phyloP scores from a whole-genome alignment of 2,329 filamentous ascomycete genomes.

The Cercospora brassicicola region DNA sequence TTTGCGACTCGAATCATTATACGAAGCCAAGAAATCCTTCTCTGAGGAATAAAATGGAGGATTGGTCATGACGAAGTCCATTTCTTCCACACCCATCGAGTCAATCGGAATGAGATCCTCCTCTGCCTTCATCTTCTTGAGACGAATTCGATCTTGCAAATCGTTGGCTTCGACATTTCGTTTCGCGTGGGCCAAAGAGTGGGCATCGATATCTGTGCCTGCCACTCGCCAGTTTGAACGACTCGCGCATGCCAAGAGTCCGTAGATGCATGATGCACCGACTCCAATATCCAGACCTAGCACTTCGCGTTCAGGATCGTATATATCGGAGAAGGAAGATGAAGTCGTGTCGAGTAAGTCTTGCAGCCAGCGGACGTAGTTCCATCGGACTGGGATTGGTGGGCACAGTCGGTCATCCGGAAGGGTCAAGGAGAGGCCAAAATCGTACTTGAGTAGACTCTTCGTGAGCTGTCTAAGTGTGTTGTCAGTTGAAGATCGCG shows the following conservation, averaged over 20 bases:
- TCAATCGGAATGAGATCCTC: slow-evolving; percentile 64
- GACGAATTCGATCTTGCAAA: slow-evolving; percentile 62
- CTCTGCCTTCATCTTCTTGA: slow-evolving; percentile 60
- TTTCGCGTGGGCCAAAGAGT: slow-evolving; percentile 65
- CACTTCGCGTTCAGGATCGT: slow-evolving; percentile 57
- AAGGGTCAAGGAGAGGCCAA: slow-evolving; percentile 68
- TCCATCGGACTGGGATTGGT: slow-evolving; percentile 68
- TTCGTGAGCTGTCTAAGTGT: slow-evolving; percentile 64
- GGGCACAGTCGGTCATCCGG: slow-evolving; percentile 82
- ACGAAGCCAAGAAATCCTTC: slow-evolving; percentile 64
- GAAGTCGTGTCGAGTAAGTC: slow-evolving; percentile 71
- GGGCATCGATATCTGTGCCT: slow-evolving; percentile 69
- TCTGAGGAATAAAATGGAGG: slow-evolving; percentile 87
- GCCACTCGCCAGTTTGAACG: slow-evolving; percentile 62
- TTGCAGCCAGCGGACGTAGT: slow-evolving; percentile 89
- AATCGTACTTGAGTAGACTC: slow-evolving; percentile 73
- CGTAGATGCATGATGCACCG: slow-evolving; percentile 88
- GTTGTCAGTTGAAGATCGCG: slow-evolving; percentile 30
- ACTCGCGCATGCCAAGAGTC: slow-evolving; percentile 71
- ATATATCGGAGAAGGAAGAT: slow-evolving; percentile 45
- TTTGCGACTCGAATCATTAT: slow-evolving; percentile 25
- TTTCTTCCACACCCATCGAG: slow-evolving; percentile 51
- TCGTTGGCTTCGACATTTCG: slow-evolving; percentile 68
- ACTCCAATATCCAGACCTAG: slow-evolving; percentile 68
- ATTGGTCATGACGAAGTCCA: slow-evolving; percentile 91